Base-by-base conservation (phyloP, 768 basidiomycete species). In the Termitomyces sp. region DNA sequence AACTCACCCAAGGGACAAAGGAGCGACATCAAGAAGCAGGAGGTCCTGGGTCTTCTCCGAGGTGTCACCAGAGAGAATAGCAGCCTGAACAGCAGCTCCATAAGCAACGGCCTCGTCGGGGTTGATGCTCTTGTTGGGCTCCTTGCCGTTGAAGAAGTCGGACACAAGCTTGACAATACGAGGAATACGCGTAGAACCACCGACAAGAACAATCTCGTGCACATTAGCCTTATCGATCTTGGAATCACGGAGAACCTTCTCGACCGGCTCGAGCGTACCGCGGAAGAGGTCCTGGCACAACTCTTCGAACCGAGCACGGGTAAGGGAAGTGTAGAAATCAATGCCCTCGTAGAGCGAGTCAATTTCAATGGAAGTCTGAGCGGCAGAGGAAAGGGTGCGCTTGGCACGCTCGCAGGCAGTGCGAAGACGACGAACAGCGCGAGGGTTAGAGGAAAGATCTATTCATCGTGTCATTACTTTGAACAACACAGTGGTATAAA, bases 71-170 rank as follows among this genome's bases (percentile, higher is more conserved):
- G 96, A 93, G 60, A 98, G 89, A 70, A 98, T 96, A 69, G 96
- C 96, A 60, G 94, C 96, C 79, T 98, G 96, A 69, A 99, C 95
- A 62, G 96, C 96, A 59, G 96, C 96, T 83, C 96, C 96, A 75
- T 97, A 97, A 20, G 96, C 96, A 61, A 98, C 95, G 60, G 96
- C 96, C 80, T 98, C 96, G 67, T 98, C 96, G 56, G 96, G 96
- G 87, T 98, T 98, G 83, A 98, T 98, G 80, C 90, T 91, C 86
- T 96, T 97, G 85, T 94, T 95, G 70, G 94, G 96, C 81, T 97
- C 95, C 83, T 96, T 95, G 74, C 96, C 96, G 74, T 92, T 93
- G 84, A 98, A 98, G 86, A 92, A 97, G 77, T 98, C 96, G 66
- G 93, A 96, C 60, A 98, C 93, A 73, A 98, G 92, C 79, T 97